Conservation (phyloP, 169 alveolate genomes). For the Cryptosporidium ubiquitum region DNA sequence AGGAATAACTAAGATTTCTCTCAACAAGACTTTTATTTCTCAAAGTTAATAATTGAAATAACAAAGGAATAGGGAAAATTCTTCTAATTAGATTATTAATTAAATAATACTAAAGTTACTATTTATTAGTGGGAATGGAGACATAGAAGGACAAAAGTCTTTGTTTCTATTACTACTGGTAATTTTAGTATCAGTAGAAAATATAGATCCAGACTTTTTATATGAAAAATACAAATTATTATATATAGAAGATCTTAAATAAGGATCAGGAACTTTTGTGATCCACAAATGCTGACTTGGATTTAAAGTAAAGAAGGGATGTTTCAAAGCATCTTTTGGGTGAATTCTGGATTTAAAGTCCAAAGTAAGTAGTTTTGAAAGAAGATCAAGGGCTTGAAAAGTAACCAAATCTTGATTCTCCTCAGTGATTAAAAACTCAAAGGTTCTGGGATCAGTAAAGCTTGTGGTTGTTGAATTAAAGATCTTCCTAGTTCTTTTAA, state of each 20-base stretch:
- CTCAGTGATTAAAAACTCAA: constrained; percentile 17
- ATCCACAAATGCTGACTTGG: neutral
- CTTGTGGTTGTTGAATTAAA: constrained; percentile 23
- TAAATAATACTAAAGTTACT: too few relatives aligned
- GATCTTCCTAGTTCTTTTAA: constrained; percentile 2
- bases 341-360: constrained; percentile 28
- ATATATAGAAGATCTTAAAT: neutral
- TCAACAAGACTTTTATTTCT: neutral
- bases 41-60: too few relatives aligned
- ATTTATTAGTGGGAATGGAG: neutral
- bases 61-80: too few relatives aligned
- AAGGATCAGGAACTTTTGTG: neutral
- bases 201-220: too few relatives aligned
- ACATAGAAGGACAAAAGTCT: constrained; percentile 6
- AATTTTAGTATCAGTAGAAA: too few relatives aligned
- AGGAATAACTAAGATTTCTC: neutral
- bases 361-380: constrained; percentile 77
- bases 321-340: constrained; percentile 56
- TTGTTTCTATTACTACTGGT: neutral
- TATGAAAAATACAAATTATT: too few relatives aligned
- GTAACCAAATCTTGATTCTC: constrained; percentile 81
- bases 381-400: constrained; percentile 83
- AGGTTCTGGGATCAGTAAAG: constrained; percentile 55
- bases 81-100: too few relatives aligned
- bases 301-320: constrained; percentile 28